Evolutionary conservation across 2,329 filamentous ascomycete genomes (phyloP).

Genomic region (Xylariaceae sp.): DNA sequence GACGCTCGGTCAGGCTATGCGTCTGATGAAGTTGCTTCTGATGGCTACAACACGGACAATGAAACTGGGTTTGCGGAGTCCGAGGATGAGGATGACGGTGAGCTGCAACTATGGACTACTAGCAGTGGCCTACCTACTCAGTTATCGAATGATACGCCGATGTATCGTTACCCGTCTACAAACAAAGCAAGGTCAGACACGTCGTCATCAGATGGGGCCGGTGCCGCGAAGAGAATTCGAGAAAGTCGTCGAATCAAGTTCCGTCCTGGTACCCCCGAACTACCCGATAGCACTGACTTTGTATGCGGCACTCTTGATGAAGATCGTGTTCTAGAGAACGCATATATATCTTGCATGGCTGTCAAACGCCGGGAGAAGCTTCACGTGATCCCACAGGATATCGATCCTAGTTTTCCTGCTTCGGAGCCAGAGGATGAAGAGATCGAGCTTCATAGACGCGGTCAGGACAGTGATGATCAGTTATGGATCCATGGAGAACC

Average conservation of each 20-base stretch:
- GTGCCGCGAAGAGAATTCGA: slow-evolving; percentile 32
- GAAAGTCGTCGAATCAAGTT: slow-evolving; percentile 48
- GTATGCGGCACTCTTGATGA: slow-evolving; percentile 98
- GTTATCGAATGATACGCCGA: slow-evolving; percentile 36
- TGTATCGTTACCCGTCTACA: slow-evolving; percentile 40
- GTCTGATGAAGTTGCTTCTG: slow-evolving; percentile 46
- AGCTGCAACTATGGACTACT: slow-evolving; percentile 56
- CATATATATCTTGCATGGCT: slow-evolving; percentile 81
- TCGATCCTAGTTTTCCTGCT: slow-evolving; percentile 94
- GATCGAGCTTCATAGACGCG: slow-evolving; percentile 61
- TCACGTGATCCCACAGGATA: slow-evolving; percentile 84
- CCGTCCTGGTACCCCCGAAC: slow-evolving; percentile 68
- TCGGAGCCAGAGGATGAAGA: slow-evolving; percentile 87
- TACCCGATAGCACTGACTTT: slow-evolving; percentile 97
- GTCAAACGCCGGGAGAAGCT: slow-evolving; percentile 78
- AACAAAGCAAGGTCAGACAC: slow-evolving; percentile 55
- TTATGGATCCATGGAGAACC: slow-evolving; percentile 69
- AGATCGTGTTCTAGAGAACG: slow-evolving; percentile 88
- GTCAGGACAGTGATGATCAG: slow-evolving; percentile 62
- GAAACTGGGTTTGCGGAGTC: slow-evolving; percentile 66
- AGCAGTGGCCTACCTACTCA: slow-evolving; percentile 39
- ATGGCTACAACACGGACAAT: slow-evolving; percentile 72
- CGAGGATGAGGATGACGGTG: slow-evolving; percentile 61
- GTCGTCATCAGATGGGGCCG: slow-evolving; percentile 47
- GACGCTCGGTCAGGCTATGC: slow-evolving; percentile 54